phyloP scores from a whole-genome alignment of 768 basidiomycete species.

The Boletellus ananiceps region DNA sequence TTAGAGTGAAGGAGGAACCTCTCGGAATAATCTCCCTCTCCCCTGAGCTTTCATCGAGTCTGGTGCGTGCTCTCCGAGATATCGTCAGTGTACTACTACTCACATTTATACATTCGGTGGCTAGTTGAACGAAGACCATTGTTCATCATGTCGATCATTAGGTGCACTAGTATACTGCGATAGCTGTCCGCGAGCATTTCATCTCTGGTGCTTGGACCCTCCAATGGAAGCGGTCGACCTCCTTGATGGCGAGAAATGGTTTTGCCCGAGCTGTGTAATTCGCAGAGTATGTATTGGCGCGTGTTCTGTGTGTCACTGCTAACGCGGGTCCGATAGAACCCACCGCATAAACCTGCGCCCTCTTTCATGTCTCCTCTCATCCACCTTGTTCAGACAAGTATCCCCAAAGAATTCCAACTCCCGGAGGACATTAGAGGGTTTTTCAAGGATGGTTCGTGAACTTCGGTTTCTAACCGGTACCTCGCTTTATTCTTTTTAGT shows the following conservation, averaged over 20 bases:
- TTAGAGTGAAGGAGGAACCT: slow-evolving; percentile 47
- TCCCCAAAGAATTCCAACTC: slow-evolving; percentile 80
- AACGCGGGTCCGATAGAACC: slow-evolving; percentile 44
- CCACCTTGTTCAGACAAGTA: slow-evolving; percentile 58
- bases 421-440: slow-evolving; percentile 78
- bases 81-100: slow-evolving; percentile 11
- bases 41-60: slow-evolving; percentile 30
- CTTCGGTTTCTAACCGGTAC: slow-evolving; percentile 6
- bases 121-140: slow-evolving; percentile 75
- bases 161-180: slow-evolving; percentile 95
- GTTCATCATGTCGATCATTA: slow-evolving; percentile 74
- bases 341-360: slow-evolving; percentile 57
- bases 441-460: slow-evolving; percentile 78
- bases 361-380: slow-evolving; percentile 71
- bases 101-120: slow-evolving; percentile 7
- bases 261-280: slow-evolving; percentile 67
- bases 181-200: slow-evolving; percentile 93
- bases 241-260: slow-evolving; percentile 75
- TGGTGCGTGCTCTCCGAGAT: slow-evolving; percentile 31
- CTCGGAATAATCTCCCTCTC: slow-evolving; percentile 32
- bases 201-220: slow-evolving; percentile 95
- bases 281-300: slow-evolving; percentile 48
- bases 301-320: slow-evolving; percentile 2
- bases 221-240: slow-evolving; percentile 88
- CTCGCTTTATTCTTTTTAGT: slow-evolving; percentile 46